Percentiles rank a stretch among this genome's conserved stretches.
These are phyloP conservation scores for Pinus tabuliformis DNA, from an alignment of 75 land plant genomes.

Conservation along the genomic window DNA sequence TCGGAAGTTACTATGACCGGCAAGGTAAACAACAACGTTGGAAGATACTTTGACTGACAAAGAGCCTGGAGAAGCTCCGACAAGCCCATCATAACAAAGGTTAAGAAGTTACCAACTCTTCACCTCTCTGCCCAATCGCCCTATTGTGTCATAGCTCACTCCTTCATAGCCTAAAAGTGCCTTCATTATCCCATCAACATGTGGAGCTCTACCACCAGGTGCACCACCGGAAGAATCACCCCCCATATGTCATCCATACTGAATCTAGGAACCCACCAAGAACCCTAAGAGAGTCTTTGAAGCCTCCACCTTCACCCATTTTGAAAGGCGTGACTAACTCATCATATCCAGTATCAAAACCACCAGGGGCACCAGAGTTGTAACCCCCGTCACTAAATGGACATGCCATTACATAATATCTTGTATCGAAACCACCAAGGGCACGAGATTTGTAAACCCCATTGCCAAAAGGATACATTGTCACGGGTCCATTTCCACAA, in stretches of 20 bases:
- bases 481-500: background rate
- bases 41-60: too few relatives aligned
- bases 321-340: background rate
- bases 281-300: background rate
- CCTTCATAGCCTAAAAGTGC: background rate
- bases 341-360: too few relatives aligned
- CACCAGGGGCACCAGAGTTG: too few relatives aligned
- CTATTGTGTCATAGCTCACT: background rate
- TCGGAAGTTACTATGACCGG: too few relatives aligned
- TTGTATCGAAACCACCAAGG: background rate
- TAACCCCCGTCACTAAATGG: too few relatives aligned
- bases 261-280: background rate
- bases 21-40: too few relatives aligned
- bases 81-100: too few relatives aligned
- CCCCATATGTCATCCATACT: background rate
- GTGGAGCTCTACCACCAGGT: background rate
- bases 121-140: slow-evolving; percentile 2
- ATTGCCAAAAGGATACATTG: slow-evolving; percentile 2
- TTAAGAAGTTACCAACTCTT: background rate
- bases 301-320: background rate
- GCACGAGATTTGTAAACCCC: slow-evolving; percentile 9
- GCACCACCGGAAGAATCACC: background rate
- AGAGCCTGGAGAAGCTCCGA: too few relatives aligned
- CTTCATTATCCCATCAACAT: background rate
- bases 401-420: background rate